Conservation (phyloP, 257 asterid species). For the Ajuga chamaepitys region DNA sequence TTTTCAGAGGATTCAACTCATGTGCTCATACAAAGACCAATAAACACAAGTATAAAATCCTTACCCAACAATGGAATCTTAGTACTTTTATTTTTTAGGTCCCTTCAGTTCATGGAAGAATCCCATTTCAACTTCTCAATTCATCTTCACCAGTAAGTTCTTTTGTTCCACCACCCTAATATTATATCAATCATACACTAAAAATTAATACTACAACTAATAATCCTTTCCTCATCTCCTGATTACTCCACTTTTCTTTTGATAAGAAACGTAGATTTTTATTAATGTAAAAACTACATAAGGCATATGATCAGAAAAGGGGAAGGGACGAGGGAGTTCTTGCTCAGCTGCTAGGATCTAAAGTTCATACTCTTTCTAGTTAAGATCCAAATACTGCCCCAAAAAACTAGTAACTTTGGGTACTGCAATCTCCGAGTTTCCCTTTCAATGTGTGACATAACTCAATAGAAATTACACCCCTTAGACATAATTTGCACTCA, state of each 20-base stretch:
- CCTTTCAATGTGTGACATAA: no score
- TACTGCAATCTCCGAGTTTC: not conserved
- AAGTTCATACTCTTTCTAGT: not conserved
- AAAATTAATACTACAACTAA: not conserved
- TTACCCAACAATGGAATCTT: not conserved
- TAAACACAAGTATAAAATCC: not conserved
- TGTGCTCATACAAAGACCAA: not conserved
- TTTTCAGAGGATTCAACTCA: no score
- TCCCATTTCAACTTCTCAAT: not conserved
- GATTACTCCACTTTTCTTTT: not conserved
- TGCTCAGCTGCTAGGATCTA: not conserved
- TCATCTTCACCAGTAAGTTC: not conserved
- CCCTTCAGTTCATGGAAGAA: not conserved
- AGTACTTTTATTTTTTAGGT: not conserved
- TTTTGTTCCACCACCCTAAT: not conserved
- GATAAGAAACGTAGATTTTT: no score
- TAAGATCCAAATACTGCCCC: not conserved
- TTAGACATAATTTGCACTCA: no score
- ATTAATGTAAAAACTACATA: no score
- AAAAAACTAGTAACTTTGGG: not conserved
- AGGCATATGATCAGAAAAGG: no score
- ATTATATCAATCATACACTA: not conserved
- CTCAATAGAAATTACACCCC: no score
- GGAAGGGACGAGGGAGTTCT: no score
- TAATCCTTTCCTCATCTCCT: not conserved